Base-by-base conservation (phyloP, 2,329 filamentous ascomycete genomes). In the Beauveria medogensis region DNA sequence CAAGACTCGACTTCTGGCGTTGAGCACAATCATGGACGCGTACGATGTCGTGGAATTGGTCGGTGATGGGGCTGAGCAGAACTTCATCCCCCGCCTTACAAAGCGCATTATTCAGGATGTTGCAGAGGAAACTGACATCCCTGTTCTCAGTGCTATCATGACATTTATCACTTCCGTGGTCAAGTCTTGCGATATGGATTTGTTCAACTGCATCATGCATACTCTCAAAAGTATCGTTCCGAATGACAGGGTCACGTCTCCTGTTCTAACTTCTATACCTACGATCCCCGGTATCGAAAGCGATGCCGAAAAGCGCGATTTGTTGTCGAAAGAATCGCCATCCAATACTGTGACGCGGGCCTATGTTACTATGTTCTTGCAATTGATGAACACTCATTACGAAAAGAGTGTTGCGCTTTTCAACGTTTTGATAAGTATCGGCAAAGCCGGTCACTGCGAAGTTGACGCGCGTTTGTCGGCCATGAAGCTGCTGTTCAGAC, bases 401-500 rank as follows among this genome's bases (percentile, higher is more conserved):
- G 73, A 73, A 16, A 93, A 92, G 72, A 83, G 87, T 14, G 76
- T 81, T 24, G 80, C 79, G 53, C 74, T 87, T 0, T 92, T 86
- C 66, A 79, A 84, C 54, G 77, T 82, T 9, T 74, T 93, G 5
- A 75, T 92, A 47, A 78, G 79, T 57, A 85, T 92, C 65, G 85
- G 82, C 6, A 81, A 80, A 65, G 82, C 82, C 18, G 79, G 78
- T 30, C 76, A 80, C 37, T 84, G 82, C 63, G 87, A 89, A 62
- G 77, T 81, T 7, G 86, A 90, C 72, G 86, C 89, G 56, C 86
- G 90, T 7, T 76, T 94, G 28, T 87, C 86, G 14, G 86, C 88
- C 2, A 84, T 92, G 78, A 91, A 90, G 68, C 75, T 93, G 48
- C 77, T 97, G 2, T 93, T 95, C 70, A 85, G 92, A 48, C 77